Evolutionary conservation across 257 asterid genomes (phyloP).

Genomic region (Buddleja alternifolia): DNA sequence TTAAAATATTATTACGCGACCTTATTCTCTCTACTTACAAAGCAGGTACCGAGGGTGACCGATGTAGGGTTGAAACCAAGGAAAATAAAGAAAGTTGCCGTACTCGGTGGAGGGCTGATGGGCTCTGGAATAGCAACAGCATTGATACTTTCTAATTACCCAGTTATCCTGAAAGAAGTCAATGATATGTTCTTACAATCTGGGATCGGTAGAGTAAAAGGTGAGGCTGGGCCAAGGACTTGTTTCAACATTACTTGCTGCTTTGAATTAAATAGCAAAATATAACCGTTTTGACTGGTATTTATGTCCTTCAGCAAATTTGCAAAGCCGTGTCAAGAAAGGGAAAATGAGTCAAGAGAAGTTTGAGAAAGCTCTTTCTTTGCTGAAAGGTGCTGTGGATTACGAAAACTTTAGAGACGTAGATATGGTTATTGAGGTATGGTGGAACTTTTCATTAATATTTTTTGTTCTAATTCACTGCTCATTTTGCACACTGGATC

Average conservation of each 20-base stretch:
- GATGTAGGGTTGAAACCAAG: constrained; percentile 84
- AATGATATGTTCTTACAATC: constrained; percentile 80
- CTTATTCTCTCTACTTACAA: constrained; percentile 6
- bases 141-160: constrained; percentile 65
- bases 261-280: not conserved
- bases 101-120: constrained; percentile 98
- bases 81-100: constrained; percentile 73
- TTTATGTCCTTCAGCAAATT: constrained; percentile 54
- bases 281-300: constrained; percentile 7
- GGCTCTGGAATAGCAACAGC: constrained; percentile 98
- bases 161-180: constrained; percentile 88
- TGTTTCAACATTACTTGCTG: constrained; percentile 11
- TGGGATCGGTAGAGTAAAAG: constrained; percentile 83
- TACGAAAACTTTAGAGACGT: constrained; percentile 87
- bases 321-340: constrained; percentile 80
- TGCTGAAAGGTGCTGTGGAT: constrained; percentile 85
- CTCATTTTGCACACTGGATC: no score
- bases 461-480: not conserved
- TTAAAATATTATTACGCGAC: not conserved
- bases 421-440: constrained; percentile 97
- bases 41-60: constrained; percentile 91
- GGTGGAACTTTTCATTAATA: not conserved
- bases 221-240: constrained; percentile 41
- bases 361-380: constrained; percentile 66
- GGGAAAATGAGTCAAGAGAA: constrained; percentile 83